A percentile compares a stretch with the other conserved stretches of the same genome.
These are phyloP conservation scores for Amorphotheca resinae DNA, from an alignment of 495 filamentous ascomycete genomes.

Conservation along the genomic window DNA sequence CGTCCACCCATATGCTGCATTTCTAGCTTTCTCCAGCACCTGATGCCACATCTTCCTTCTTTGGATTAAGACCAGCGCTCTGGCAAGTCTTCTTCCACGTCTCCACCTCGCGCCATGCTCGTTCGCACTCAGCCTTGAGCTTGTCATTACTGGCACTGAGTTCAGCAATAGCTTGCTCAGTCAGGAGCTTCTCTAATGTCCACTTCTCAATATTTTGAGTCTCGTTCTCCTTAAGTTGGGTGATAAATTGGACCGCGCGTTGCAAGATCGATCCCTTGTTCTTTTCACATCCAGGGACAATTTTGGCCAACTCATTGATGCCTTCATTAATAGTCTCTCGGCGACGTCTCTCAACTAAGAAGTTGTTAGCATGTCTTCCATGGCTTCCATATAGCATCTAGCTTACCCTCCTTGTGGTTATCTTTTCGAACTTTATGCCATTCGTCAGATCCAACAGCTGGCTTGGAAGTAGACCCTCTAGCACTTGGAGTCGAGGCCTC, in stretches of 20 bases:
- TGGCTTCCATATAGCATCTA: not conserved
- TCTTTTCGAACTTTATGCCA: slow-evolving; percentile 97
- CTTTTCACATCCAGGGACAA: slow-evolving; percentile 96
- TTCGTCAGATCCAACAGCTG: slow-evolving; percentile 86
- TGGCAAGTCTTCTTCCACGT: slow-evolving; percentile 78
- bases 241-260: slow-evolving; percentile 87
- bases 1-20: slow-evolving; percentile 10
- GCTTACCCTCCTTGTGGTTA: slow-evolving; percentile 96
- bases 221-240: slow-evolving; percentile 88
- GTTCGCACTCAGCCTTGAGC: slow-evolving; percentile 65
- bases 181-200: slow-evolving; percentile 90
- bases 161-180: slow-evolving; percentile 86
- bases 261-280: slow-evolving; percentile 97
- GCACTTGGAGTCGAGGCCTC: slow-evolving; percentile 12
- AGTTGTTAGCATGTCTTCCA: slow-evolving; percentile 3
- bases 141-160: slow-evolving; percentile 82
- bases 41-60: slow-evolving; percentile 24
- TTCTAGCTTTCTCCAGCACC: slow-evolving; percentile 14
- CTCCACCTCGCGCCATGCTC: slow-evolving; percentile 61
- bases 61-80: slow-evolving; percentile 48
- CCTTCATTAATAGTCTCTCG: slow-evolving; percentile 98
- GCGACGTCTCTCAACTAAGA: slow-evolving; percentile 82
- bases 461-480: slow-evolving; percentile 40
- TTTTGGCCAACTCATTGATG: slow-evolving; percentile 95
- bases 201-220: slow-evolving; percentile 88